Evolutionary conservation across 2,329 filamentous ascomycete genomes (phyloP).

Genomic region (Colletotrichum sansevieriae): DNA sequence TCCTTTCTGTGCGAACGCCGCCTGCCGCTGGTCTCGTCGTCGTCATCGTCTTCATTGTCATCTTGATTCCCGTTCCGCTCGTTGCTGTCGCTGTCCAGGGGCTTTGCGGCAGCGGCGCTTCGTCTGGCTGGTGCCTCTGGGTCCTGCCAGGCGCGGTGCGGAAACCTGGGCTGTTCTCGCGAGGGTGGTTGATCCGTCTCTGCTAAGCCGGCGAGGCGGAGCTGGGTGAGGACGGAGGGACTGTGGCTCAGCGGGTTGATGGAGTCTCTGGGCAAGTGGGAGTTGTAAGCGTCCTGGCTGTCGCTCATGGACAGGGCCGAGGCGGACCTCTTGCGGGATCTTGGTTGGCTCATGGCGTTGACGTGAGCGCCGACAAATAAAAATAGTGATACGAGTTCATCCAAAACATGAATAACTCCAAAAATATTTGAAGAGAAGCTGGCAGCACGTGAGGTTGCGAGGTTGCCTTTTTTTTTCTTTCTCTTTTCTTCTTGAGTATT

Average conservation of each 20-base stretch:
- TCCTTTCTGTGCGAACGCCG: conserved; percentile 39
- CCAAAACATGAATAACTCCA: too few relatives aligned
- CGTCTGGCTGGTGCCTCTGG: conserved; percentile 3
- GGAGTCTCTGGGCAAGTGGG: conserved; percentile 49
- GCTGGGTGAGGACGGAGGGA: conserved; percentile 64
- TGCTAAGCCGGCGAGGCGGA: conserved; percentile 65
- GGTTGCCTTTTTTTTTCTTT: background rate
- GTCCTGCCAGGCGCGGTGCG: conserved; percentile 57
- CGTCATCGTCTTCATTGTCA: conserved; percentile 15
- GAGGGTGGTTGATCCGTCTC: conserved; percentile 60
- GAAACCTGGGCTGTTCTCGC: conserved; percentile 59
- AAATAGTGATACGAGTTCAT: too few relatives aligned
- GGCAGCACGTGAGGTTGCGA: too few relatives aligned
- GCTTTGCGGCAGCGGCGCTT: background rate
- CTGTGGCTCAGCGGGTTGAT: conserved; percentile 70
- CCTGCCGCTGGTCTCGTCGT: conserved; percentile 21
- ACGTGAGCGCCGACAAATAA: too few relatives aligned
- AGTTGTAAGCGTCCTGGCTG: conserved; percentile 28
- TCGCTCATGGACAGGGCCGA: conserved; percentile 42
- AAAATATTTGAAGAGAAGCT: too few relatives aligned
- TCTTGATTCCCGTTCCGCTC: conserved; percentile 24
- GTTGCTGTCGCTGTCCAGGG: conserved; percentile 22
- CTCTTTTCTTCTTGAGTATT: background rate
- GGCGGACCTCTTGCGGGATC: conserved; percentile 49
- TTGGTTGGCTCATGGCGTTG: conserved; percentile 20